Evolutionary conservation across 371 early-diverging fungal genomes (phyloP).

Genomic region (Nematocida displodere): DNA sequence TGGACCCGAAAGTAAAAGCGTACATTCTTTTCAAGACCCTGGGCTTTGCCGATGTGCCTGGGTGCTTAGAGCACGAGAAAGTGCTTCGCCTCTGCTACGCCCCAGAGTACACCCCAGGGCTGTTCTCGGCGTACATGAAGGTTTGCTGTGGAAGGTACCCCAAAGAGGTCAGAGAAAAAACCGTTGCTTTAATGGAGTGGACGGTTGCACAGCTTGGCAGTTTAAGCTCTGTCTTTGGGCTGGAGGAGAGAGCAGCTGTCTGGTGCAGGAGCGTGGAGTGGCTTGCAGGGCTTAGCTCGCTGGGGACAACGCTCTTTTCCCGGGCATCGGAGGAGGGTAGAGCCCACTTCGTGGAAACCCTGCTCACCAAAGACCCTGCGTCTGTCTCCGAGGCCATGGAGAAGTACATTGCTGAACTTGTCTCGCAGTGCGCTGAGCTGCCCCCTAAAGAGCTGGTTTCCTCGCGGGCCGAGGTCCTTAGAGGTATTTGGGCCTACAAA

Average conservation of each 20-base stretch:
- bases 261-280: background rate
- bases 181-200: background rate
- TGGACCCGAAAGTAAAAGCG: background rate
- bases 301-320: background rate
- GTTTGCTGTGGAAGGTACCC: background rate
- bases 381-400: no score
- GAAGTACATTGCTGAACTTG: no score
- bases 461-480: no score
- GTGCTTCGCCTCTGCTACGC: constrained; percentile 1
- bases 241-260: constrained; percentile 24
- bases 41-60: background rate
- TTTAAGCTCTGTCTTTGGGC: background rate
- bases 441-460: no score
- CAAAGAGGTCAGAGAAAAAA: background rate
- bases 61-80: background rate
- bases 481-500: no score
- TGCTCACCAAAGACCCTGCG: no score
- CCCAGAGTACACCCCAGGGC: constrained; percentile 25
- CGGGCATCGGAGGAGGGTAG: background rate
- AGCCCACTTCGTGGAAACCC: background rate
- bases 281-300: background rate
- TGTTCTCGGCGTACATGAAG: constrained; percentile 33
- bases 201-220: background rate
- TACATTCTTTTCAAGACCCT: constrained; percentile 34
- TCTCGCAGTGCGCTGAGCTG: no score